Conservation (phyloP, 2,329 filamentous ascomycete genomes). For the Plectosphaerella sp. region DNA sequence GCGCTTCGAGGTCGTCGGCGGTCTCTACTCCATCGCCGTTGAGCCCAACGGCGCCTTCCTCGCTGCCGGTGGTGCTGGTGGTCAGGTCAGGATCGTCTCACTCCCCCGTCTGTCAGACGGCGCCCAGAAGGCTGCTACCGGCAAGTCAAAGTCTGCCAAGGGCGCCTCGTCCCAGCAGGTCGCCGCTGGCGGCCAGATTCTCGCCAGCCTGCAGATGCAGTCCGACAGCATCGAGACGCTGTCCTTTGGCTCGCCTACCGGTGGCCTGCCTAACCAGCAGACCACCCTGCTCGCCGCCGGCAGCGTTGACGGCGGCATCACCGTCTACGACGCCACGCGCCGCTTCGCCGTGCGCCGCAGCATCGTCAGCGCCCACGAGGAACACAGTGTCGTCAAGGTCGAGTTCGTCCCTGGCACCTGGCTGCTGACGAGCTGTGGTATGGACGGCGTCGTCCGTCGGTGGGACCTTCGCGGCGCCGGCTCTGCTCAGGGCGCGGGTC, state of each 20-base stretch:
- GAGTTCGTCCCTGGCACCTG: conserved; percentile 70
- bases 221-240: conserved; percentile 72
- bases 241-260: conserved; percentile 44
- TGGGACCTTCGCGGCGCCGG: conserved; percentile 70
- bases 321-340: conserved; percentile 80
- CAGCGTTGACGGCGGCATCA: conserved; percentile 73
- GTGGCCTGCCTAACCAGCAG: conserved; percentile 28
- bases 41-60: conserved; percentile 75
- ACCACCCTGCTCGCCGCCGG: conserved; percentile 55
- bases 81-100: conserved; percentile 78
- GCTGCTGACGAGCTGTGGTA: conserved; percentile 81
- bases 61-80: conserved; percentile 83
- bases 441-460: conserved; percentile 84
- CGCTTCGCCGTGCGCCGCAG: conserved; percentile 82
- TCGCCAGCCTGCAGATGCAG: conserved; percentile 80
- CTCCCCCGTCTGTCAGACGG: conserved; percentile 58
- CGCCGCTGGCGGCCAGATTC: conserved; percentile 52
- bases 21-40: conserved; percentile 82
- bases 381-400: conserved; percentile 87
- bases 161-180: conserved; percentile 32
- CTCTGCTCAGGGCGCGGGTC: conserved; percentile 36
- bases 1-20: conserved; percentile 87
- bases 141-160: conserved; percentile 25
- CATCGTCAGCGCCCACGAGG: conserved; percentile 78
- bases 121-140: conserved; percentile 17